Conservation (phyloP, 2,329 filamentous ascomycete species). For the Phyllosticta citrichinensis region DNA sequence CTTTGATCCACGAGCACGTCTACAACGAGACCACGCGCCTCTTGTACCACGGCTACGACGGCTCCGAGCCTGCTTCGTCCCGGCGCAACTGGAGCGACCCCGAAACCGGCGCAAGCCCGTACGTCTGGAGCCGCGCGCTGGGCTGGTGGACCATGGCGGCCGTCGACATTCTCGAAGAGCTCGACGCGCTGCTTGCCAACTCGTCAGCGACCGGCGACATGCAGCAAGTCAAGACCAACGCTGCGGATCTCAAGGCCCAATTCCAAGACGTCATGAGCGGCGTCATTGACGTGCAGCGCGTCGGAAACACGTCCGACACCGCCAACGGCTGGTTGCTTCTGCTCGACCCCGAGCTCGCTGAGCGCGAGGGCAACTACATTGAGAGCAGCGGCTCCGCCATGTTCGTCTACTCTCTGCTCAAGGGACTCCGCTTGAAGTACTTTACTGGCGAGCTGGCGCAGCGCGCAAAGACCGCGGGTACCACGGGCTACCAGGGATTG, state of each 20-base stretch:
- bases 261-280: background rate
- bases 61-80: constrained; percentile 20
- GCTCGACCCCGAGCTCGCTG: constrained; percentile 40
- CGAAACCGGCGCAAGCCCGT: constrained; percentile 24
- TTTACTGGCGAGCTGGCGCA: constrained; percentile 14
- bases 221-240: background rate
- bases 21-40: constrained; percentile 24
- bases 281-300: background rate
- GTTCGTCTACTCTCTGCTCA: constrained; percentile 27
- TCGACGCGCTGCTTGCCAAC: constrained; percentile 31
- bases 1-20: constrained; percentile 26
- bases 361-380: constrained; percentile 46
- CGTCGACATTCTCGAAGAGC: constrained; percentile 40
- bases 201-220: constrained; percentile 34
- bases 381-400: constrained; percentile 51
- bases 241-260: background rate
- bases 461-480: constrained; percentile 29
- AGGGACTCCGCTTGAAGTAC: constrained; percentile 24
- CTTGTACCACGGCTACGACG: constrained; percentile 27
- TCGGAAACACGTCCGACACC: constrained; percentile 13
- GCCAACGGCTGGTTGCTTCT: constrained; percentile 49
- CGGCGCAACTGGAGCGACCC: constrained; percentile 22
- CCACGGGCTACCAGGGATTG: constrained; percentile 37
- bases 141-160: constrained; percentile 31
- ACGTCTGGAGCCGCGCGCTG: constrained; percentile 29